These are phyloP conservation scores for Tillandsia fasciculata DNA, from an alignment of 176 grass and related monocot genomes.

Conservation along the genomic window DNA sequence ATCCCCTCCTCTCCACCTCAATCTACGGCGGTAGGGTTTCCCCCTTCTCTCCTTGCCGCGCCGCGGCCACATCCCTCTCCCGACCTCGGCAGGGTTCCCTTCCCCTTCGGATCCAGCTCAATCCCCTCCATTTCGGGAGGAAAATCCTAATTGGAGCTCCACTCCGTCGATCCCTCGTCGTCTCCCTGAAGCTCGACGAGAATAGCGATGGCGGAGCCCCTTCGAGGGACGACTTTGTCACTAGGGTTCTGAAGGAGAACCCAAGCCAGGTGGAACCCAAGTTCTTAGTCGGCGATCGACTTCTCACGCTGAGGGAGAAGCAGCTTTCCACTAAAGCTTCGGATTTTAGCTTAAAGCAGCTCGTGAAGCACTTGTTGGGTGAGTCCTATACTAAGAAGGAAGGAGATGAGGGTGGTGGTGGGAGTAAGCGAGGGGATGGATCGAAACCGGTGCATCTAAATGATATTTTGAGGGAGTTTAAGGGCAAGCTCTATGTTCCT, in stretches of 20 bases:
- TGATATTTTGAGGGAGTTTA: constrained; percentile 23
- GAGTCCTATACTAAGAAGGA: constrained; percentile 1
- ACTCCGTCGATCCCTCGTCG: background rate
- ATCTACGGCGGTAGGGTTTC: background rate
- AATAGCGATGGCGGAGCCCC: background rate
- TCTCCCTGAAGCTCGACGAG: constrained; percentile 17
- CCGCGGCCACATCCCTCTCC: background rate
- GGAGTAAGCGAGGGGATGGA: background rate
- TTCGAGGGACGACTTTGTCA: constrained; percentile 13
- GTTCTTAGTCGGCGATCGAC: constrained; percentile 27
- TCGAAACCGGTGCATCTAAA: constrained; percentile 16
- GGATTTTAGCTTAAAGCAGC: background rate
- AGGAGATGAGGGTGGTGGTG: background rate
- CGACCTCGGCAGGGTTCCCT: background rate
- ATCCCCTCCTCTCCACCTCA: background rate
- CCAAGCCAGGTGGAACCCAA: constrained; percentile 34
- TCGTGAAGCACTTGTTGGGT: constrained; percentile 6
- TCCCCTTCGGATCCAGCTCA: constrained; percentile 1
- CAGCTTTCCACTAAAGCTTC: constrained; percentile 5
- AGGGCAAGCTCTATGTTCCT: constrained; percentile 24
- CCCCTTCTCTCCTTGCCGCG: background rate
- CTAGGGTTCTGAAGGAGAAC: constrained; percentile 33
- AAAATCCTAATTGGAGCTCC: background rate
- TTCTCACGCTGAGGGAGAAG: constrained; percentile 33
- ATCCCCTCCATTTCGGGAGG: background rate